Percentiles rank a stretch among this genome's conserved stretches.
phyloP scores from a whole-genome alignment of 202 grass and related monocot species.

The Zizania palustris region DNA sequence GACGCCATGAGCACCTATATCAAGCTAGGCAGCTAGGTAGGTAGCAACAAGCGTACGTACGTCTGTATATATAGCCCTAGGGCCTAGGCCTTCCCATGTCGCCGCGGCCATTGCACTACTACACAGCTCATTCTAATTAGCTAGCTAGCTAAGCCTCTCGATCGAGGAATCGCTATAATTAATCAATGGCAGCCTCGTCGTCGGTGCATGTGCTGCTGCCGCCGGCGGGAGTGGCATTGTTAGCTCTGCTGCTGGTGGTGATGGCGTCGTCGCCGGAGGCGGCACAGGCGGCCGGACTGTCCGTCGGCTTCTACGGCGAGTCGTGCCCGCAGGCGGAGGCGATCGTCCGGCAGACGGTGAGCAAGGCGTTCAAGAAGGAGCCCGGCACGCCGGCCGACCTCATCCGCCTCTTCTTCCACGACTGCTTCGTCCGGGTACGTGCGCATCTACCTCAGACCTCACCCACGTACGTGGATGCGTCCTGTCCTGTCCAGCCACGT shows the following conservation, averaged over 20 bases:
- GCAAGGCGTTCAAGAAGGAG: constrained; percentile 38
- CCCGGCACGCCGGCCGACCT: constrained; percentile 51
- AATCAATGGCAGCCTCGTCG: constrained; percentile 2
- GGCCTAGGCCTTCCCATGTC: neutral
- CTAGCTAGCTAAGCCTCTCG: neutral
- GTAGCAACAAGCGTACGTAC: too few relatives aligned
- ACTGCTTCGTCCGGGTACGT: constrained; percentile 45
- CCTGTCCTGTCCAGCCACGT: neutral
- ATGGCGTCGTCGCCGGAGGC: neutral
- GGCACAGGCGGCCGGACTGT: constrained; percentile 6
- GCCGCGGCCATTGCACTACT: neutral
- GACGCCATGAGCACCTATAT: neutral
- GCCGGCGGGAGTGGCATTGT: neutral
- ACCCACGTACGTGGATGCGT: neutral
- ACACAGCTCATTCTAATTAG: neutral
- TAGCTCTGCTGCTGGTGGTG: neutral
- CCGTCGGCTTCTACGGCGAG: constrained; percentile 47
- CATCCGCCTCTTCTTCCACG: constrained; percentile 48
- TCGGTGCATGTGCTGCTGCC: neutral
- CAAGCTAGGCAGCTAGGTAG: neutral
- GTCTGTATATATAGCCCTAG: constrained; percentile 1
- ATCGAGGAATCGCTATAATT: neutral
- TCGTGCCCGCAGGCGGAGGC: constrained; percentile 46
- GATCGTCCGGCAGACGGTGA: constrained; percentile 42
- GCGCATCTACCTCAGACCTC: neutral